Percentiles rank a stretch among this genome's conserved stretches.
These are phyloP conservation scores for Peltaster fructicola DNA, from an alignment of 2,329 filamentous ascomycete species.

Conservation along the genomic window DNA sequence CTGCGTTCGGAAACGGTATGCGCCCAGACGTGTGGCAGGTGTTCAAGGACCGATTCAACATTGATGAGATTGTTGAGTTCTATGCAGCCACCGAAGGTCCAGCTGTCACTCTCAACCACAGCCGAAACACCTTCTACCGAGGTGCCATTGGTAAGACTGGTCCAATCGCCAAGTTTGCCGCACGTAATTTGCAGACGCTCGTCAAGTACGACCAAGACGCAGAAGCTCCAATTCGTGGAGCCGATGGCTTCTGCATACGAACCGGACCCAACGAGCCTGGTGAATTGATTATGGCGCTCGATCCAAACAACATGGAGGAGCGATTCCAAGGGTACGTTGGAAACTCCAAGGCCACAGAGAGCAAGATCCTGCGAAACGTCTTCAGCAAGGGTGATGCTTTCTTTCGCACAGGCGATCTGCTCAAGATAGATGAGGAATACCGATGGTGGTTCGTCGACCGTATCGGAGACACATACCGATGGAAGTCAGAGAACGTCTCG, in stretches of 20 bases:
- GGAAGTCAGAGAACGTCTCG: conserved; percentile 41
- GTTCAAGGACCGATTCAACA: conserved; percentile 55
- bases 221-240: conserved; percentile 49
- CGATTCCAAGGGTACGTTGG: conserved; percentile 72
- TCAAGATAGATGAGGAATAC: conserved; percentile 54
- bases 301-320: conserved; percentile 41
- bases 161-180: conserved; percentile 37
- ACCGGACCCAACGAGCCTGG: conserved; percentile 46
- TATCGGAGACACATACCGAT: conserved; percentile 61
- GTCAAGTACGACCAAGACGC: conserved; percentile 56
- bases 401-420: conserved; percentile 70
- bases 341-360: conserved; percentile 49
- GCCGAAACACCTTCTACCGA: conserved; percentile 52
- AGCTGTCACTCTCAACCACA: conserved; percentile 53
- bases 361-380: conserved; percentile 59
- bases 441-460: conserved; percentile 66
- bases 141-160: conserved; percentile 66
- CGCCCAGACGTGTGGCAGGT: conserved; percentile 70
- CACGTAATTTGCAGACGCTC: conserved; percentile 36
- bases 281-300: conserved; percentile 57
- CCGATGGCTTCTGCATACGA: conserved; percentile 50
- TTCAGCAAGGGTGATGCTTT: conserved; percentile 61
- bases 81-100: conserved; percentile 34
- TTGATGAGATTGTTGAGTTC: conserved; percentile 20
- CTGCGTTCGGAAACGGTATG: conserved; percentile 71